Evolutionary conservation across 129 eudicot species (phyloP), one percentile per base, ranked within the genome.

Genomic region (Pittosporum tobira): DNA sequence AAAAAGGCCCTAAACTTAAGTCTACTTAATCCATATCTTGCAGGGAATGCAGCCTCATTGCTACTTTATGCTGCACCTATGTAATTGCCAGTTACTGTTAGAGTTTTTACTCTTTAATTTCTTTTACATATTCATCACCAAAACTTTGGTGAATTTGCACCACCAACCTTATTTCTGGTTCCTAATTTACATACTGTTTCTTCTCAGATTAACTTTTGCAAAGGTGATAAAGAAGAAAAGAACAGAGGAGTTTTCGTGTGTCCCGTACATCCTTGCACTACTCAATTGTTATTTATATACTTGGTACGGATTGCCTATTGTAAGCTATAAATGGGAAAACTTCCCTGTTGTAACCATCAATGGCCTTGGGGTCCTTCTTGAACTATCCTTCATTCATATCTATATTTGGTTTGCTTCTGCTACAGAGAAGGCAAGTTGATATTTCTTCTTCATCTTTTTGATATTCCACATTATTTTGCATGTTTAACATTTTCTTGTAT

Each of bases 241-340:
- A 66, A 77, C 78, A 0, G 93, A 75, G 63, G 95, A 78, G 26
- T 89, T 78, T 68, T 89, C 97, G 9, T 79, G 57, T 18, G 73
- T 89, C n/a, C 97, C 97, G 1, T 89, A 89, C 61, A 19, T 72
- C 34, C 14, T 85, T 36, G 79, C 97, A 48, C 49, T 85, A 57
- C 28, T 71, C 42, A 85, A 82, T 45, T 81, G 93, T 45, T 74
- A 75, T 59, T 58, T 89, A 38, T 89, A 85, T 61, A 77, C 95
- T 55, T 89, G 97, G 95, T 89, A 89, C 23, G 97, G 93, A 36
- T 74, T 85, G 73, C 95, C 97, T n/a, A 71, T 89, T 18, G 97
- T 89, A 49, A 85, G 95, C 65, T 44, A 31, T 43, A 15, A 45
- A 44, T 89, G 93, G 97, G 93, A 89, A 68, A 82, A 89, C 62